A percentile compares a stretch with the other conserved stretches of the same genome.
Conservation (phyloP, 768 basidiomycete species). For the Suillus brevipes region DNA sequence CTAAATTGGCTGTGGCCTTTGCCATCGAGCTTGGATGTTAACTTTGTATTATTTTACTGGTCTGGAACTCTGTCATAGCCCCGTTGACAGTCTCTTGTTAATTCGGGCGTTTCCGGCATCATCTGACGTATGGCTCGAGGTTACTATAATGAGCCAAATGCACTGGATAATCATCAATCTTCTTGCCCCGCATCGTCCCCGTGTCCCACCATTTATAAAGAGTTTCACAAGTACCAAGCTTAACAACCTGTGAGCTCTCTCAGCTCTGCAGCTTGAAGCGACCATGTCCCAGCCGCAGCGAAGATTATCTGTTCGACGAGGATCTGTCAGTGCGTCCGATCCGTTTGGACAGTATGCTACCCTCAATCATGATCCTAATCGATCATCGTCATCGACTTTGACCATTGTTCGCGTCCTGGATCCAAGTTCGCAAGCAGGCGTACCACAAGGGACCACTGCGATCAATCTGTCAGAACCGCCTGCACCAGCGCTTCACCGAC, state of each 20-base stretch:
- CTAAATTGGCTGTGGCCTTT: conserved; percentile 79
- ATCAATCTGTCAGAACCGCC: conserved; percentile 28
- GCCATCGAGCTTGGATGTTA: conserved; percentile 64
- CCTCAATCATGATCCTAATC: conserved; percentile 51
- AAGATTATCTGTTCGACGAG: conserved; percentile 57
- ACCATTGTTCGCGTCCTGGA: conserved; percentile 71
- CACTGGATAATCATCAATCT: not conserved
- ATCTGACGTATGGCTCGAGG: not conserved
- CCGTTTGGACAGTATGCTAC: conserved; percentile 59
- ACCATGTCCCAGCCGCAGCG: conserved; percentile 22
- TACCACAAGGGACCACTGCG: not conserved
- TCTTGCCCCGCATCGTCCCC: conserved; percentile 3
- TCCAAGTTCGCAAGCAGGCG: conserved; percentile 24
- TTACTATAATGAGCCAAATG: not conserved
- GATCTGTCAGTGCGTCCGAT: conserved; percentile 68
- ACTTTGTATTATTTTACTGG: not conserved
- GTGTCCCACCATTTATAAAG: conserved; percentile 4
- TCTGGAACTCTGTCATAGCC: not conserved
- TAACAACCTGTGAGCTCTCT: not conserved
- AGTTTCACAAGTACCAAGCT: not conserved
- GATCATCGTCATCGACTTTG: conserved; percentile 60
- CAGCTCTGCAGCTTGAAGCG: not conserved
- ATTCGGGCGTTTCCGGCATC: not conserved
- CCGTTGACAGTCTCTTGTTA: not conserved
- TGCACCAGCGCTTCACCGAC: conserved; percentile 28